phyloP scores from a whole-genome alignment of 163 green algal genomes.

The Scenedesmus sp. region DNA sequence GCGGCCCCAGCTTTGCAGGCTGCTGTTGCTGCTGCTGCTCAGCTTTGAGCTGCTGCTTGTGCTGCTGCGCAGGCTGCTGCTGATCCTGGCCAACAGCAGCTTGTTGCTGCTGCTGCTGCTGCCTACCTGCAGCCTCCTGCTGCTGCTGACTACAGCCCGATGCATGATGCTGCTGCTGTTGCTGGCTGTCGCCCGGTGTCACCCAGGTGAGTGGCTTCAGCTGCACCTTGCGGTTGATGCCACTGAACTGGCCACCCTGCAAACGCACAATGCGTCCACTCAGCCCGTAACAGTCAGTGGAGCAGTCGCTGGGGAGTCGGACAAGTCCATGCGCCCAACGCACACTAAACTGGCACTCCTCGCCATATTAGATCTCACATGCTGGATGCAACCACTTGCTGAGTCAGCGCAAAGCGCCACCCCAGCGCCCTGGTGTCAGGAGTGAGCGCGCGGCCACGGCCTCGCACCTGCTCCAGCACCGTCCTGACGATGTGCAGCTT shows the following conservation, averaged over 20 bases:
- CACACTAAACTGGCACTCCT: too few relatives aligned
- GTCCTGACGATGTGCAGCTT: constrained; percentile 90
- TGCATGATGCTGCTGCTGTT: constrained; percentile 59
- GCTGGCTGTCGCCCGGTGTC: constrained; percentile 61
- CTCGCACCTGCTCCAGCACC: constrained; percentile 85
- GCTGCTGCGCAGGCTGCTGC: constrained; percentile 57
- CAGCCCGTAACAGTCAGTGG: too few relatives aligned
- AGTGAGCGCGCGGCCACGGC: too few relatives aligned
- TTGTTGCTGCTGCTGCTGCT: constrained; percentile 22
- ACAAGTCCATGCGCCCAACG: too few relatives aligned
- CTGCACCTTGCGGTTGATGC: constrained; percentile 98
- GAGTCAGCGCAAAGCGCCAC: too few relatives aligned
- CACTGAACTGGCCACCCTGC: constrained; percentile 77
- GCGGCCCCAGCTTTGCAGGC: neutral
- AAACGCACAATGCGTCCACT: neutral
- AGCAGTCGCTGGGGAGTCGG: too few relatives aligned
- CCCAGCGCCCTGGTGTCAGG: too few relatives aligned
- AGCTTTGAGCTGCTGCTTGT: constrained; percentile 46
- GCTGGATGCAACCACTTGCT: too few relatives aligned
- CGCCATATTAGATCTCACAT: too few relatives aligned
- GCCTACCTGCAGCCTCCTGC: neutral
- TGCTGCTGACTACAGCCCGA: neutral
- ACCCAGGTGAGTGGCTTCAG: constrained; percentile 87
- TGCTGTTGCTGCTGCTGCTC: neutral
- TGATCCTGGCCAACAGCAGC: constrained; percentile 32